phyloP scores from a whole-genome alignment of 345 rosid species.

The Eutrema yunnanense region DNA sequence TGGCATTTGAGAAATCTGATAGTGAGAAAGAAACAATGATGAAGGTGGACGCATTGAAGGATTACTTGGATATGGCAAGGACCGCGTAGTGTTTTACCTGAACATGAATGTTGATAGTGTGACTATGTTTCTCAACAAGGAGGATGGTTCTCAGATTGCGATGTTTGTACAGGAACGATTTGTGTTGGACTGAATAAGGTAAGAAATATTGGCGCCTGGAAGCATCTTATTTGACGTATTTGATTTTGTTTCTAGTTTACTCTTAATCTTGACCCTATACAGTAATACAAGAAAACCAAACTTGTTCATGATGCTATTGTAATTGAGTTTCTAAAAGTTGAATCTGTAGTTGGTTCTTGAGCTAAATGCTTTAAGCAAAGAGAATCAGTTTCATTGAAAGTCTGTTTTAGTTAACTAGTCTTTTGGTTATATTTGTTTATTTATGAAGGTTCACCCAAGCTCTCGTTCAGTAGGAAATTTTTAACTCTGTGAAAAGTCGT shows the following conservation, averaged over 20 bases:
- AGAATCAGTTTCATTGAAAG: neutral
- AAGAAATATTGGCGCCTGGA: neutral
- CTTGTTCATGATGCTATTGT: conserved; percentile 4
- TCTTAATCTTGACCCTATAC: neutral
- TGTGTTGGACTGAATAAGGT: conserved; percentile 87
- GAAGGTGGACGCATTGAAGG: conserved; percentile 74
- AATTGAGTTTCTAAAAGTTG: neutral
- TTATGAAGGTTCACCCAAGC: conserved; percentile 77
- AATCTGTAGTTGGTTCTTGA: neutral
- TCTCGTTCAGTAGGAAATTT: conserved; percentile 89
- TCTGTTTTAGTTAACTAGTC: neutral
- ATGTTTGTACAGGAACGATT: conserved; percentile 95
- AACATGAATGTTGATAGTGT: conserved; percentile 89
- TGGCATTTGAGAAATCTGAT: too few species aligned
- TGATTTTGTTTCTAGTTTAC: neutral
- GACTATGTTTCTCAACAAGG: conserved; percentile 84
- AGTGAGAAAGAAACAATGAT: too few species aligned
- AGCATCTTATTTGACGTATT: neutral
- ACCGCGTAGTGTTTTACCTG: conserved; percentile 80
- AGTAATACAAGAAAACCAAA: neutral
- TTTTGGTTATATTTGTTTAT: conserved; percentile 25
- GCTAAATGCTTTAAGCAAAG: conserved; percentile 3
- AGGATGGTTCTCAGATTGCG: conserved; percentile 95
- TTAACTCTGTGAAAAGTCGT: conserved; percentile 87
- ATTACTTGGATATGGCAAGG: conserved; percentile 89